Conservation (phyloP, 176 grass and related monocot genomes). For the Cenchrus purpureus region DNA sequence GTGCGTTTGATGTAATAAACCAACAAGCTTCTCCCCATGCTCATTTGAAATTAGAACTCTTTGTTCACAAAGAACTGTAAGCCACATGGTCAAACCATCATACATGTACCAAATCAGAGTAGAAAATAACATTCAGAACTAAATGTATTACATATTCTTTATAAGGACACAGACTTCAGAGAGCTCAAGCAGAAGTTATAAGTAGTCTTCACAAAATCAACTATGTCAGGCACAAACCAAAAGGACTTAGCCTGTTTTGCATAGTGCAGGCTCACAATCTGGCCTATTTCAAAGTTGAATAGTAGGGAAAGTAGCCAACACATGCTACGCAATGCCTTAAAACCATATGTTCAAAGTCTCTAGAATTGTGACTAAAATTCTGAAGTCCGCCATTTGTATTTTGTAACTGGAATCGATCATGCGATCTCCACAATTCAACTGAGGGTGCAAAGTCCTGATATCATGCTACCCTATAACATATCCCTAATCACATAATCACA, state of each 20-base stretch:
- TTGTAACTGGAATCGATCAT: background rate
- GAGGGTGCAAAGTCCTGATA: background rate
- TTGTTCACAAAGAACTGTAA: slow-evolving; percentile 42
- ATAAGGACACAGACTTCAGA: background rate
- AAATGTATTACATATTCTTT: background rate
- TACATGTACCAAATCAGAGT: slow-evolving; percentile 4
- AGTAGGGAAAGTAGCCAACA: background rate
- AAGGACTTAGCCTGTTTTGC: background rate
- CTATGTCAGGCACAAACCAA: background rate
- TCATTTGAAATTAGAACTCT: slow-evolving; percentile 66
- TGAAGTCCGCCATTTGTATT: background rate
- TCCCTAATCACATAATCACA: background rate
- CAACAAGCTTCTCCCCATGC: slow-evolving; percentile 74
- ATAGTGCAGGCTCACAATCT: background rate
- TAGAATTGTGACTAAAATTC: background rate
- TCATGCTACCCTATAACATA: background rate
- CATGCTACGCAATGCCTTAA: background rate
- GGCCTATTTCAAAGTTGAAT: background rate
- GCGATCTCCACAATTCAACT: background rate
- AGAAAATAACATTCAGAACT: background rate
- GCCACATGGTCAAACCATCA: slow-evolving; percentile 25
- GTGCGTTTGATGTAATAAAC: slow-evolving; percentile 69
- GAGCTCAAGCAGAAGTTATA: background rate
- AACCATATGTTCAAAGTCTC: background rate
- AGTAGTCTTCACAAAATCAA: background rate